Conservation (phyloP, 805 yeast genomes). For the Cyberlindnera misumaiensis region DNA sequence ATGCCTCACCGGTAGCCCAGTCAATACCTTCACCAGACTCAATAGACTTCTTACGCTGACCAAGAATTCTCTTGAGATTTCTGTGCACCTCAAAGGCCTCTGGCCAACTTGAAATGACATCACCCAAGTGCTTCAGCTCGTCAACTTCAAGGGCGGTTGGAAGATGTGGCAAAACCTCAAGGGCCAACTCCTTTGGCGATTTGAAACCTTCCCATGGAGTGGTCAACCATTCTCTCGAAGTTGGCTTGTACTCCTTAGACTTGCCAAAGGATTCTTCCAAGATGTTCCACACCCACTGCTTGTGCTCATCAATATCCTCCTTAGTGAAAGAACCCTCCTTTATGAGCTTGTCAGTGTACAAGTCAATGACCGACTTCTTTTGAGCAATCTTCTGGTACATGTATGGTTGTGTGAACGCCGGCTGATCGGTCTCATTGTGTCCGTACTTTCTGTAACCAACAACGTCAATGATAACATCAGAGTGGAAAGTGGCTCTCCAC, state of each 20-base stretch:
- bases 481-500: constrained; percentile 95
- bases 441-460: constrained; percentile 99
- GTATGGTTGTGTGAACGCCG: constrained; percentile 95
- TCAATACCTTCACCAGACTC: constrained; percentile 92
- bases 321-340: constrained; percentile 84
- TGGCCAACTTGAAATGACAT: constrained; percentile 76
- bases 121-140: constrained; percentile 72
- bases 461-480: constrained; percentile 93
- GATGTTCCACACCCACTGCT: constrained; percentile 94
- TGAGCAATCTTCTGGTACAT: constrained; percentile 91
- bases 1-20: constrained; percentile 99
- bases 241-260: constrained; percentile 85
- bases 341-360: constrained; percentile 72
- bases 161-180: constrained; percentile 90
- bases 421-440: constrained; percentile 99
- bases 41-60: constrained; percentile 79
- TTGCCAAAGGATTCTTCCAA: constrained; percentile 86
- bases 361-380: constrained; percentile 83
- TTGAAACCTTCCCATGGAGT: constrained; percentile 99
- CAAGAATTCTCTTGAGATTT: constrained; percentile 91
- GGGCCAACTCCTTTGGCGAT: constrained; percentile 93
- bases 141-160: constrained; percentile 85
- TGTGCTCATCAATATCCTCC: constrained; percentile 91
- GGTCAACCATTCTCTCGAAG: constrained; percentile 95
- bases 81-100: constrained; percentile 83